Evolutionary conservation across 2,329 filamentous ascomycete species (phyloP), one percentile per base, ranked within the genome.

Genomic region (Botryotinia narcissicola): DNA sequence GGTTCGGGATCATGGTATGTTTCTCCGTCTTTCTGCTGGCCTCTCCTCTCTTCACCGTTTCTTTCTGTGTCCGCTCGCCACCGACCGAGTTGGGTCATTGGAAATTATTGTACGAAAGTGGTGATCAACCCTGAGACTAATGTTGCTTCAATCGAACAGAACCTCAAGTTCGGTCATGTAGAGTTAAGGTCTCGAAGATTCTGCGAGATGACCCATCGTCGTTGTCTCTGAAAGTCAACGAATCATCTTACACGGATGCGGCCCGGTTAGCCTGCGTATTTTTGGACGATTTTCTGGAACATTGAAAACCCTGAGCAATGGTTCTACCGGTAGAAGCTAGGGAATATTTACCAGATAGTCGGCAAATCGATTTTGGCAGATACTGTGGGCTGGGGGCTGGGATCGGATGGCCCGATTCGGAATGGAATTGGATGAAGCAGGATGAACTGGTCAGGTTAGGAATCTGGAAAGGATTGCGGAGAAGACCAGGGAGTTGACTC

Each of bases 251-350:
- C 66, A 77, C 75, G 46, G 78, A 80, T 75, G 75, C 73, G 29
- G 79, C 78, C 46, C 78, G 79, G 42, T 63, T 80, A 63, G 75
- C 79, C 32, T 76, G 75, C 67, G 77, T 80, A 61, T 80, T 80
- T 73, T 74, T 80, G 70, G 78, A 78, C 64, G 79, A 80, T 67
- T 80, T 80, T 70, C 72, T 79, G 70, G 73, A 77, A 64, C 76
- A 77, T 67, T 79, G 73, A 79, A 66, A 66, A 40, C 57, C 37
- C 51, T 25, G 35, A 42, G 35, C 66, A 40, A 42, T 16, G 66
- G 66, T 37, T 68, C 35, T 54, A 29, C 51, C 51, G 51, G n/a
- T 54, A 42, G 46, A 68, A 10, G 66, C 66, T 59, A 51, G 51
- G 51, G 42, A 22, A 16, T 32, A 48, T 48, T 46, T 64, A 32